Evolutionary conservation across 352 stramenopile species (phyloP), one percentile per base, ranked within the genome.

Genomic region (Phytopythium vexans): DNA sequence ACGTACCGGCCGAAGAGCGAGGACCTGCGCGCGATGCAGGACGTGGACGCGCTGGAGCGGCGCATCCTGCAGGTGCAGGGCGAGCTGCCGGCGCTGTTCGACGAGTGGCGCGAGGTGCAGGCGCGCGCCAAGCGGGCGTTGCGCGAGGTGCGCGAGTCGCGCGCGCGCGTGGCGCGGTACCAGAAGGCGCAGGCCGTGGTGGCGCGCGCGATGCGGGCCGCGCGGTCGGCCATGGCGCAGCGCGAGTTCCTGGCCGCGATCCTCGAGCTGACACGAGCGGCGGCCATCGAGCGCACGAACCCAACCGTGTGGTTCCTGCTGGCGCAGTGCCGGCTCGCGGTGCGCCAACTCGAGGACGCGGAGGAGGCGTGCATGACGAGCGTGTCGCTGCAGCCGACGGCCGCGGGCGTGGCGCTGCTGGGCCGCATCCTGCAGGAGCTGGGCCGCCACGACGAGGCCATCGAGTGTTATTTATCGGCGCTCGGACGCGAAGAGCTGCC

Each of bases 391-490:
- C 64, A 79, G 42, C 68, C 60, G 8, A 64, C 57, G 37, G 60
- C 50, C n/a, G 65, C 62, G 16, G 68, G 65, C 21, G 64, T 83
- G 14, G 74, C 68, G 43, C 66, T 87, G 41, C 54, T 87, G 11
- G 76, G 74, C 7, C 67, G 60, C 21, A 76, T 87, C 31, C 48
- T 87, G 71, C 67, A 82, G 32, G 56, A 77, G 46, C 70, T 72
- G 43, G 76, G 74, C 2, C 69, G 66, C 40, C 52, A 70, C 34
- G 72, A 85, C 42, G 70, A 83, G 49, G 76, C 76, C 36, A 70
- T 83, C 68, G 58, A 79, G 54, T 87, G 72, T 70, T 87, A 78
- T 78, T 73, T 80, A 72, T 73, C 60, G 58, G 71, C 71, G 49
- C 66, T 87, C 48, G 69, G 73, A 48, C 74, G 67, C 52, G 70